Evolutionary conservation across 768 basidiomycete genomes (phyloP).

Genomic region (Naematelia aurantialba): DNA sequence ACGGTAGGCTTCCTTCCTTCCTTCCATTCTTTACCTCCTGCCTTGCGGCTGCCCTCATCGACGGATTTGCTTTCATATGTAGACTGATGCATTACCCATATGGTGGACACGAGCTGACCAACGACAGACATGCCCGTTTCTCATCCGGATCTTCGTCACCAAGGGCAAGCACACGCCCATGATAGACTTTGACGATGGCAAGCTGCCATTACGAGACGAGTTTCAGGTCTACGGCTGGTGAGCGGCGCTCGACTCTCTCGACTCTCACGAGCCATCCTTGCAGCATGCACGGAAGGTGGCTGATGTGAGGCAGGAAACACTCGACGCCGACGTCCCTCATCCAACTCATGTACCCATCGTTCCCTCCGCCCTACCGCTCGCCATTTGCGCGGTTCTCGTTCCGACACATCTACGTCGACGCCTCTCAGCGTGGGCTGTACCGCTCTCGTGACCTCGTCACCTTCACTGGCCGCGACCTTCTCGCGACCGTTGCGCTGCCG

Average conservation of each 20-base stretch:
- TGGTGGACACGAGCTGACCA: neutral
- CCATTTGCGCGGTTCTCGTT: slow-evolving; percentile 39
- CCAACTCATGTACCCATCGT: slow-evolving; percentile 33
- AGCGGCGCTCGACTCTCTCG: neutral
- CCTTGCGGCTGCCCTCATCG: neutral
- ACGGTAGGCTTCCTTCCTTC: slow-evolving; percentile 1
- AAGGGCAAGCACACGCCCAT: slow-evolving; percentile 40
- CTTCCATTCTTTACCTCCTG: neutral
- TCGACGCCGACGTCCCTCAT: slow-evolving; percentile 38
- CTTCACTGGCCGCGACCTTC: slow-evolving; percentile 36
- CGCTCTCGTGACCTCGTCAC: slow-evolving; percentile 31
- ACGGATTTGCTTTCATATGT: neutral
- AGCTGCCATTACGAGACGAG: slow-evolving; percentile 39
- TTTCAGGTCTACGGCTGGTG: slow-evolving; percentile 43
- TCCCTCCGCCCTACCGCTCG: slow-evolving; percentile 40
- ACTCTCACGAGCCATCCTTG: neutral
- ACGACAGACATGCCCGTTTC: slow-evolving; percentile 30
- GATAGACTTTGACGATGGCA: slow-evolving; percentile 40
- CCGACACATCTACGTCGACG: slow-evolving; percentile 44
- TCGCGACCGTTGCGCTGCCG: slow-evolving; percentile 8
- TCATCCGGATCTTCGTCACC: slow-evolving; percentile 39
- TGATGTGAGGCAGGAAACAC: no score
- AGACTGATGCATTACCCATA: no score
- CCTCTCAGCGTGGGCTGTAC: slow-evolving; percentile 39
- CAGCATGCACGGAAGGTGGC: no score